Base-by-base conservation (phyloP, 2,329 filamentous ascomycete species). In the Dactylellina parvicollis region DNA sequence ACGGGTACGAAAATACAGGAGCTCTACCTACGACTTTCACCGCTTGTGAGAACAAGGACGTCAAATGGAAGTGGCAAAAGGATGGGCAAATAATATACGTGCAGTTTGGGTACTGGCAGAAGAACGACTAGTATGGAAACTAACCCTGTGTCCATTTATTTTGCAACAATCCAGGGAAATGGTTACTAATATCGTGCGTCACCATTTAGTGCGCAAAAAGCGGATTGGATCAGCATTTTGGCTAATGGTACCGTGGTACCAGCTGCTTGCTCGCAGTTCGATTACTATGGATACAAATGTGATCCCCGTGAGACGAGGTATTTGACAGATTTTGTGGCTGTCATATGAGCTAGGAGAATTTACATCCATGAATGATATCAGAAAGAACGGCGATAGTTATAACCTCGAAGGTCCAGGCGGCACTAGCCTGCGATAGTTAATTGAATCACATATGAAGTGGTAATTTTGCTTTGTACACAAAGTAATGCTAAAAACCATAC, bases 201-300 rank as follows among this genome's bases (percentile, higher is more conserved):
- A 22, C 42, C 38, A 18, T 18, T n/a, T 44, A 72, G 67, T 32
- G 36, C 16, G 16, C 24, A 65, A 1, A 36, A 59, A 36, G 32
- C 36, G 3, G 59, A 65, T 26, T 72, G 59, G 42, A 26, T 60
- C 10, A 44, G 44, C 18, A 55, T 72, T 10, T 20, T 50, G 30
- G 67, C 67, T 8, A 65, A 65, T 26, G 67, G 67, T n/a, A 72
- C 67, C 9, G 28, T 60, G 14, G 55, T 65, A 44, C 67, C 59
- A 12, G 65, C 42, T 24, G 67, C 14, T 3, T 72, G 67, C n/a
- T 20, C 67, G 4, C 12, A 42, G 9, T 59, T 32, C 18, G 67
- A 54, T 14, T 59, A 72, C 38, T 65, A 57, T n/a, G 67, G 67
- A n/a, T 72, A 72, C n/a, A 56, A 46, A 22, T 72, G 67, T 28